Base-by-base conservation (phyloP, 2,329 filamentous ascomycete species). In the Colletotrichum theobromicola region DNA sequence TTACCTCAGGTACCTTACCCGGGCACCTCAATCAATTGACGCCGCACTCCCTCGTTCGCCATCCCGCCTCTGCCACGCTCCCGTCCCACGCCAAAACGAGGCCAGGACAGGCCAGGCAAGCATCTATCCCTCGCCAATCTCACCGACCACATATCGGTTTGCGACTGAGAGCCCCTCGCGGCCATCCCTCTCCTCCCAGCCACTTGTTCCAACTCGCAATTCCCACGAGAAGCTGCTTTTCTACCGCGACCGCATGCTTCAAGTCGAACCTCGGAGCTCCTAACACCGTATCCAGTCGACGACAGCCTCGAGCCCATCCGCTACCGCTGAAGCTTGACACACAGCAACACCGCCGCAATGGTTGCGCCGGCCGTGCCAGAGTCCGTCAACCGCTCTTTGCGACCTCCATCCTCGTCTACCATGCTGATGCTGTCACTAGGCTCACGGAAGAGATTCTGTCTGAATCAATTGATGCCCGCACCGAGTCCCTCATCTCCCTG, bases 361-460 rank as follows among this genome's bases (percentile, higher is more conserved):
- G 90, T 94, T 83, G 90, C 91, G 86, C 93, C 93, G 83, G 93
- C 93, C 82, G 92, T 95, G 77, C 93, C 93, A 79, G 93, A 95
- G 93, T 95, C 88, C 81, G 92, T 86, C 60, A 35, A 67, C 53
- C 18, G 53, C 57, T 58, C 55, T 55, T 58, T 60, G 26, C 24
- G 61, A 55, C 65, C 71, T 28, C 4, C 32, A 21, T 60, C 46
- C 30, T 55, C 63, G 37, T 63, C 79, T 66, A 68, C 70, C 66
- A 21, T 67, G 42, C 79, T 80, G 63, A 80, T 21, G 35, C 55
- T 28, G 60, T 13, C 60, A 60, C 42, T 77, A 98, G 97, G 86
- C 93, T 99, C 81, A 96, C 96, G 80, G 97, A 99, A 87, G 95
- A 98, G 85, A 91, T 97, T 77, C 90, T 97, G 76, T 94, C 98